Base-by-base conservation (phyloP, 1,284 basidiomycete genomes). In the Puccinia hordei region DNA sequence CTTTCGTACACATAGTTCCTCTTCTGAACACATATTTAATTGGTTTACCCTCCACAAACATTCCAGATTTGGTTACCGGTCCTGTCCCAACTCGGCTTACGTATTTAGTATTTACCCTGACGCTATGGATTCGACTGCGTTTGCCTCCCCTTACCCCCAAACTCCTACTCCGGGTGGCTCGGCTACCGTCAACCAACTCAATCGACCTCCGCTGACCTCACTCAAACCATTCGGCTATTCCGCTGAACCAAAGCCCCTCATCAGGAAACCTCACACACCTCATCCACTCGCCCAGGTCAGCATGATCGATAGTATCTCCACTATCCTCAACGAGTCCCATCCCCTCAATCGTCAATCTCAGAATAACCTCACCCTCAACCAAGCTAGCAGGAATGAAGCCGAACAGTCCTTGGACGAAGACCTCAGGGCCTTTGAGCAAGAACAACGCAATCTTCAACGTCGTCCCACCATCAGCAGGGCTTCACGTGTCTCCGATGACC, bases 241-340 rank as follows among this genome's bases (percentile, higher is more conserved):
- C 27, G 33, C 30, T 22, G n/a, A 44, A 35, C 68, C 33, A 3
- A 78, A 59, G 53, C 49, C 76, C 10, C 44, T 24, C 13, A 53
- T 73, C n/a, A 41, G 71, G 27, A 73, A 65, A 35, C 69, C 66
- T 5, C 30, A 63, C 24, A 63, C 66, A 2, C 66, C 66, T 33
- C 78, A 80, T 57, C 78, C 78, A 51, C 49, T 80, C 22, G 33
- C 78, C 38, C 78, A 80, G 73, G 78, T 80, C n/a, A 80, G 78
- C 49, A 65, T 80, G 55, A 80, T 80, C 35, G 68, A 79, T n/a
- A 73, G 72, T 35, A n/a, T 57, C 17, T 79, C 74, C 4, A 66
- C 63, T 19, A 53, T 53, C 35, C 38, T 44, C 65, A 57, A 78
- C 41, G 41, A 49, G 12, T 41, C 57, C 22, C 27, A 41, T 17